These are phyloP conservation scores for Anethum foeniculum DNA, from an alignment of 140 eudicot genomes.

Conservation along the genomic window DNA sequence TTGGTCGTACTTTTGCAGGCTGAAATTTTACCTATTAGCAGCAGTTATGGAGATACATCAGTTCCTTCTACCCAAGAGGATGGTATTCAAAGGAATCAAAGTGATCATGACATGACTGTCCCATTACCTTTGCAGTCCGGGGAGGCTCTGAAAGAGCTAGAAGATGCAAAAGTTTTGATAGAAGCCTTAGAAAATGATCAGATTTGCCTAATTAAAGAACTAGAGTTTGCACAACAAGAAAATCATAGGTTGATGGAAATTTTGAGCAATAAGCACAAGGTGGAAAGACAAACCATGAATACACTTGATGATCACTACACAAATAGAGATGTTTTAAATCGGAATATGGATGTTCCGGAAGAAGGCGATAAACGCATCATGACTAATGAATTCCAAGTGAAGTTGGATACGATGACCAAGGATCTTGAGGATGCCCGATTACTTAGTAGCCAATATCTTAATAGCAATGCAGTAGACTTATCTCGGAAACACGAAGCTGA, in stretches of 20 bases:
- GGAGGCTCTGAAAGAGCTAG: slow-evolving; percentile 34
- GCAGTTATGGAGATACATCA: slow-evolving; percentile 28
- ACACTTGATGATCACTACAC: slow-evolving; percentile 19
- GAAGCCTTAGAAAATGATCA: slow-evolving; percentile 61
- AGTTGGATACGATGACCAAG: slow-evolving; percentile 46
- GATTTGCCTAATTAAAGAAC: slow-evolving; percentile 42
- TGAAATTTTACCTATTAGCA: slow-evolving; percentile 21
- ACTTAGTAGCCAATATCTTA: slow-evolving; percentile 31
- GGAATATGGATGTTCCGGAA: slow-evolving; percentile 11
- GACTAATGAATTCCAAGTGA: slow-evolving; percentile 39
- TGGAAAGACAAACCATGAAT: slow-evolving; percentile 18
- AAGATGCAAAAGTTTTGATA: slow-evolving; percentile 39
- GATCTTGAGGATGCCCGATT: slow-evolving; percentile 47
- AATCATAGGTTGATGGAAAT: slow-evolving; percentile 37
- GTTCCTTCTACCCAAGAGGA: slow-evolving; percentile 25
- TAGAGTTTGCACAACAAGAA: slow-evolving; percentile 37
- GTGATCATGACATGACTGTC: slow-evolving; percentile 19
- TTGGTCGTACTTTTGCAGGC: slow-evolving; percentile 26
- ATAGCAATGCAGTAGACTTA: slow-evolving; percentile 16
- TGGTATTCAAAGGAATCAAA: slow-evolving; percentile 21
- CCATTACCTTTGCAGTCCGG: slow-evolving; percentile 12
- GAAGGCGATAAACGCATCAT: slow-evolving; percentile 16
- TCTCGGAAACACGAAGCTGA: slow-evolving; percentile 37
- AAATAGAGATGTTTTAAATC: slow-evolving; percentile 17
- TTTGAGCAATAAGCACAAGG: slow-evolving; percentile 25